Evolutionary conservation across 495 filamentous ascomycete species (phyloP).

Genomic region (Bacidia rubella): DNA sequence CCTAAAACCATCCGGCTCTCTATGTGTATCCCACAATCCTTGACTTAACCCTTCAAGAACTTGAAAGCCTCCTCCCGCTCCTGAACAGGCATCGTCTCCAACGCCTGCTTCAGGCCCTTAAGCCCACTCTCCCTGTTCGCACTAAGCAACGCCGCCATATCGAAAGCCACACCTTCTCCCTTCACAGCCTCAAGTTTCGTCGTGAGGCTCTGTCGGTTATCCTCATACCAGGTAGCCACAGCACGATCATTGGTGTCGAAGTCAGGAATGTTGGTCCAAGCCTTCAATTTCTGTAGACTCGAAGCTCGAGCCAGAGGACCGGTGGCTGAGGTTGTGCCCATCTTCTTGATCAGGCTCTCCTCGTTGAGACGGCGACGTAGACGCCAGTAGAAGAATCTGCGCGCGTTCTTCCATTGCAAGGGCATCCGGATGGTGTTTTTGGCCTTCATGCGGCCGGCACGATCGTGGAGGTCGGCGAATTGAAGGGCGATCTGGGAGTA

Average conservation of each 20-base stretch:
- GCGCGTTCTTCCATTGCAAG: constrained; percentile 75
- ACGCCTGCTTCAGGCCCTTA: constrained; percentile 72
- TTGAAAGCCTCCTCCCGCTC: constrained; percentile 80
- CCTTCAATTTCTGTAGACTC: constrained; percentile 55
- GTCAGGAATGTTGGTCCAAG: constrained; percentile 61
- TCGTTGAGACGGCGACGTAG: constrained; percentile 92
- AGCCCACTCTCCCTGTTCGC: constrained; percentile 63
- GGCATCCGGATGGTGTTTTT: constrained; percentile 82
- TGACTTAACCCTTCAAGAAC: constrained; percentile 36
- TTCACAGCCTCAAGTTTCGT: constrained; percentile 69
- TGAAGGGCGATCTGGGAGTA: constrained; percentile 88
- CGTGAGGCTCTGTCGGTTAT: constrained; percentile 71
- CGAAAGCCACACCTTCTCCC: constrained; percentile 58
- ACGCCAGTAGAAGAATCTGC: constrained; percentile 99
- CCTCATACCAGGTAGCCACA: constrained; percentile 94
- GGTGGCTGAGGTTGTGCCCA: constrained; percentile 31
- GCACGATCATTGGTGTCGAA: constrained; percentile 66
- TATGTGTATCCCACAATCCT: too few relatives aligned
- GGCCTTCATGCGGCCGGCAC: constrained; percentile 92
- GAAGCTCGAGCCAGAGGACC: constrained; percentile 31
- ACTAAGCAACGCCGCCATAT: constrained; percentile 67
- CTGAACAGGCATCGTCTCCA: constrained; percentile 70
- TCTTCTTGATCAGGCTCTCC: constrained; percentile 84
- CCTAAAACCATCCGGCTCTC: too few relatives aligned
- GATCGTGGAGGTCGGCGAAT: constrained; percentile 95